Evolutionary conservation across 2,329 filamentous ascomycete genomes (phyloP).

Genomic region (Ophiostoma pallidulum): DNA sequence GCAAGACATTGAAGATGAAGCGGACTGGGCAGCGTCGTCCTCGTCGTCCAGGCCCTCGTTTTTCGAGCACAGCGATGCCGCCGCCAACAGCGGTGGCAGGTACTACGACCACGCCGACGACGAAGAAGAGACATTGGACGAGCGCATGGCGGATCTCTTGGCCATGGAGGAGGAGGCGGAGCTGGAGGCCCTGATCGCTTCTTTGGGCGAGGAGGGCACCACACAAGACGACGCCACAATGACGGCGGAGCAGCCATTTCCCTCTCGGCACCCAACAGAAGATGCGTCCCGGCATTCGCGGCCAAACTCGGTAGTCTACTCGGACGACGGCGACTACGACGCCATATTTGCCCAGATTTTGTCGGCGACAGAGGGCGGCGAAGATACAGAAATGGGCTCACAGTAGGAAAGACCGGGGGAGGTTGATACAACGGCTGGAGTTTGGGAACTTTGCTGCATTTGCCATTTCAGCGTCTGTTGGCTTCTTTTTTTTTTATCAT

Average conservation of each 20-base stretch:
- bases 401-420: neutral
- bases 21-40: constrained; percentile 25
- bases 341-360: constrained; percentile 56
- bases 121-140: constrained; percentile 29
- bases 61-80: constrained; percentile 4
- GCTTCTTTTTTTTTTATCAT: neutral
- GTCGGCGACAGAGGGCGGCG: constrained; percentile 32
- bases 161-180: constrained; percentile 45
- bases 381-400: constrained; percentile 38
- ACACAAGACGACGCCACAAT: neutral
- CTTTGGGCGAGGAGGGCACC: constrained; percentile 26
- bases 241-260: no score
- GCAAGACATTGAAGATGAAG: constrained; percentile 43
- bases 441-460: neutral
- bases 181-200: constrained; percentile 46
- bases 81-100: constrained; percentile 1
- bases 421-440: no score
- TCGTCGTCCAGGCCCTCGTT: constrained; percentile 3
- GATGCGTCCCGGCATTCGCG: no score
- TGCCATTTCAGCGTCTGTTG: neutral
- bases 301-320: constrained; percentile 29
- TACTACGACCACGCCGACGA: constrained; percentile 14
- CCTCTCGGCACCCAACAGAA: no score
- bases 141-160: constrained; percentile 45
- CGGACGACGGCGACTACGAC: constrained; percentile 54